A percentile compares a stretch with the other conserved stretches of the same genome.
These are phyloP conservation scores for Tuber magnatum DNA, from an alignment of 495 filamentous ascomycete species.

Conservation along the genomic window DNA sequence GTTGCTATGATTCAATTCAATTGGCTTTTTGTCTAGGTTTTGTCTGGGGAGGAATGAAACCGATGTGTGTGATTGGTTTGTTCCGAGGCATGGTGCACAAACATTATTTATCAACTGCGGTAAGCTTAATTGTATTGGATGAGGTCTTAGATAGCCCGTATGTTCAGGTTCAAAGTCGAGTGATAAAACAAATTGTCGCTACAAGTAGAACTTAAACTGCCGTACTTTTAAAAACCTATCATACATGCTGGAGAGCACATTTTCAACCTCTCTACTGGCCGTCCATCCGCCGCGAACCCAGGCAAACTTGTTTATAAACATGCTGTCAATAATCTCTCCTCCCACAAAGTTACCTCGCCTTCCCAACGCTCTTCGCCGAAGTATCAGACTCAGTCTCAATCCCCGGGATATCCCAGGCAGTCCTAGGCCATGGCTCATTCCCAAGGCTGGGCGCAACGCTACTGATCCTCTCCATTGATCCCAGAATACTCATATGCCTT, in stretches of 20 bases:
- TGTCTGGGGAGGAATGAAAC: neutral
- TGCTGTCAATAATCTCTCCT: neutral
- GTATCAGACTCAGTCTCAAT: neutral
- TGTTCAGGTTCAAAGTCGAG: neutral
- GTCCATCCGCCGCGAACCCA: neutral
- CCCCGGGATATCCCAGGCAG: neutral
- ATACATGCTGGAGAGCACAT: neutral
- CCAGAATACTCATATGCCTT: neutral
- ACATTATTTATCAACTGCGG: neutral
- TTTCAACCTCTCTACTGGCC: neutral
- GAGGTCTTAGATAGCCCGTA: neutral
- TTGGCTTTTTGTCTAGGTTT: neutral
- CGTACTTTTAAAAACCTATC: neutral
- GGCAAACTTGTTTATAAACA: neutral
- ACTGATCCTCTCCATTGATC: neutral
- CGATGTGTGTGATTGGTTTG: neutral
- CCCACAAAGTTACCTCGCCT: neutral
- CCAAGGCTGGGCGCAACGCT: neutral
- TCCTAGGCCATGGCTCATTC: neutral
- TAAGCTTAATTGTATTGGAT: neutral
- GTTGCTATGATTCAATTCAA: neutral
- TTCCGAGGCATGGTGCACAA: neutral
- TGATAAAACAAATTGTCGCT: neutral
- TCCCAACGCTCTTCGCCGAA: neutral
- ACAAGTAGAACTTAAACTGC: neutral